Evolutionary conservation across 2,329 filamentous ascomycete species (phyloP).

Genomic region (Talaromyces sp.): DNA sequence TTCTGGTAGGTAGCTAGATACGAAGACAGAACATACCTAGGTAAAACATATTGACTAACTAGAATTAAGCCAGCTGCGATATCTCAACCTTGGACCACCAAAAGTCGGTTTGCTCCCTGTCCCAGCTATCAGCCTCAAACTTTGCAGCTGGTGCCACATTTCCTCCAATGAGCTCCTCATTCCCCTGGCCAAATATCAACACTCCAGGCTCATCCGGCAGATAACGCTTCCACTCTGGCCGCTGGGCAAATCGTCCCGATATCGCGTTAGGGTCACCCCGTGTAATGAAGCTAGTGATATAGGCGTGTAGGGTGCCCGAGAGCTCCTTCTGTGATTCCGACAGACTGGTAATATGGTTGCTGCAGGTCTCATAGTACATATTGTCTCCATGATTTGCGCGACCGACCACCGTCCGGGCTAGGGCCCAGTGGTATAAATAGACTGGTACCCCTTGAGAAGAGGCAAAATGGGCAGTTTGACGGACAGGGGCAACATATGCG

Average conservation of each 20-base stretch:
- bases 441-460: constrained; percentile 40
- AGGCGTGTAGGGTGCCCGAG: constrained; percentile 47
- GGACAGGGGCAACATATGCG: constrained; percentile 51
- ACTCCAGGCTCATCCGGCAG: constrained; percentile 31
- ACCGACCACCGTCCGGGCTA: constrained; percentile 44
- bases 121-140: constrained; percentile 45
- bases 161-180: constrained; percentile 52
- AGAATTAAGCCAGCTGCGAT: constrained; percentile 26
- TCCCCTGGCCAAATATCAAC: constrained; percentile 50
- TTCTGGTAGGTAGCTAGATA: background rate
- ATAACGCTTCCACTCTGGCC: constrained; percentile 42
- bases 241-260: constrained; percentile 27
- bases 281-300: constrained; percentile 51
- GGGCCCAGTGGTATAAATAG: constrained; percentile 57
- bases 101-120: constrained; percentile 47
- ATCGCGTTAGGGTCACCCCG: constrained; percentile 48
- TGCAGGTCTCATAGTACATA: constrained; percentile 49
- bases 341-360: constrained; percentile 33
- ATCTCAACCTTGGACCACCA: constrained; percentile 42
- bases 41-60: no score
- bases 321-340: constrained; percentile 46
- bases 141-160: constrained; percentile 40
- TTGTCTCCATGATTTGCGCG: constrained; percentile 53
- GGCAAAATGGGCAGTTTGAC: constrained; percentile 47
- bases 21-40: background rate